These are phyloP conservation scores for Mrakia gelida DNA, from an alignment of 768 basidiomycete species.

Conservation along the genomic window DNA sequence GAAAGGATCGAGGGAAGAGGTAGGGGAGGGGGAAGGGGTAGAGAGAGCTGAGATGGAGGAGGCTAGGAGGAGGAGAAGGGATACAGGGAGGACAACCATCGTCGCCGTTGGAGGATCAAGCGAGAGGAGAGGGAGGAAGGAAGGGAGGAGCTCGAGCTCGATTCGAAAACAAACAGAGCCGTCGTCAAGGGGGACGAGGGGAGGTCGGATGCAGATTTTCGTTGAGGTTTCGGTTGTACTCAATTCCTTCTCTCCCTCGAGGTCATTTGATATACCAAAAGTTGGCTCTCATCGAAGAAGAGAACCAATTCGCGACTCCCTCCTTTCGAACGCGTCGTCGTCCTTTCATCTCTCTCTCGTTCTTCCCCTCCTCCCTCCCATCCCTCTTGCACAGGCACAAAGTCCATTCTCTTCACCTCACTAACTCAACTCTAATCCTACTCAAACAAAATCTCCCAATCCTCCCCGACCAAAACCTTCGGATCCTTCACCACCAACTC, in stretches of 20 bases:
- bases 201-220: too few species aligned
- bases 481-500: conserved; percentile 59
- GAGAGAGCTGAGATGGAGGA: neutral
- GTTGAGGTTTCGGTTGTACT: too few species aligned
- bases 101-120: neutral
- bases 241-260: too few species aligned
- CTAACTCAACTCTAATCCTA: neutral
- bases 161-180: too few species aligned
- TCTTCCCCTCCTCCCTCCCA: too few species aligned
- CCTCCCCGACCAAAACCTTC: conserved; percentile 40
- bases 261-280: too few species aligned
- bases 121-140: neutral
- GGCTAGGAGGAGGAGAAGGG: neutral
- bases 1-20: neutral
- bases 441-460: conserved; percentile 44
- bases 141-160: neutral
- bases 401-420: neutral
- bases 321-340: too few species aligned
- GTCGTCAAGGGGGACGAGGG: too few species aligned
- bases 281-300: too few species aligned
- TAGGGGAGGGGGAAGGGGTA: neutral
- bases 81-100: conserved; percentile 2
- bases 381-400: neutral
- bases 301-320: too few species aligned
- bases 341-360: too few species aligned